These are phyloP conservation scores for Cladobotryum protrusum DNA, from an alignment of 2,329 filamentous ascomycete genomes.

Conservation along the genomic window DNA sequence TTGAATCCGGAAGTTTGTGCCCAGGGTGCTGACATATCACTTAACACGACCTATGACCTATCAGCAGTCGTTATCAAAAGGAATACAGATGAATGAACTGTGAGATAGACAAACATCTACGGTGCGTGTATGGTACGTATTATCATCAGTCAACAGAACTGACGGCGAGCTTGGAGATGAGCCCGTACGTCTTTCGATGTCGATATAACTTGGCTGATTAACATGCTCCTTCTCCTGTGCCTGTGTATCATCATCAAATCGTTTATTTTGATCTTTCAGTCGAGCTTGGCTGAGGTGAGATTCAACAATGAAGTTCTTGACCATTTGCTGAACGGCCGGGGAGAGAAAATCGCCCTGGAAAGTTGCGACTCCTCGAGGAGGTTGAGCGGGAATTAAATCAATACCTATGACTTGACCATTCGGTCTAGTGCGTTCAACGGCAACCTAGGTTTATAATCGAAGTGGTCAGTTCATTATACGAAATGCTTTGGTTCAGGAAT, in stretches of 20 bases:
- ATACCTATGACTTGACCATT: slow-evolving; percentile 80
- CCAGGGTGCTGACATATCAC: slow-evolving; percentile 99
- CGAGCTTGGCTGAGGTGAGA: slow-evolving; percentile 31
- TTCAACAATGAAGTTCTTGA: slow-evolving; percentile 68
- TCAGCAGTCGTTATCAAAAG: neutral
- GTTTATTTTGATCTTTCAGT: slow-evolving; percentile 10
- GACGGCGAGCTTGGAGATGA: slow-evolving; percentile 31
- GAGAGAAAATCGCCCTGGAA: slow-evolving; percentile 93
- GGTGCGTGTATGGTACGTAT: slow-evolving; percentile 13
- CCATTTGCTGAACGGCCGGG: slow-evolving; percentile 63
- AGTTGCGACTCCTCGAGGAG: slow-evolving; percentile 83
- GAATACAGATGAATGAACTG: neutral
- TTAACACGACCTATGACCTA: slow-evolving; percentile 65
- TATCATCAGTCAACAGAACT: neutral
- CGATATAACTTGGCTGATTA: slow-evolving; percentile 55
- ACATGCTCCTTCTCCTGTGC: slow-evolving; percentile 17
- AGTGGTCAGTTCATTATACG: neutral
- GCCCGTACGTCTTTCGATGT: slow-evolving; percentile 48
- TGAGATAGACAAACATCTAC: slow-evolving; percentile 58
- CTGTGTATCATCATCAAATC: slow-evolving; percentile 15
- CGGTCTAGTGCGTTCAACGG: slow-evolving; percentile 69
- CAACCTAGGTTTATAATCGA: slow-evolving; percentile 52
- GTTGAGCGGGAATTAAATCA: slow-evolving; percentile 87
- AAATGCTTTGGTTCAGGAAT: neutral
- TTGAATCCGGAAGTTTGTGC: slow-evolving; percentile 69